Base-by-base conservation (phyloP, 2,329 filamentous ascomycete genomes). In the Sporothrix protearum region DNA sequence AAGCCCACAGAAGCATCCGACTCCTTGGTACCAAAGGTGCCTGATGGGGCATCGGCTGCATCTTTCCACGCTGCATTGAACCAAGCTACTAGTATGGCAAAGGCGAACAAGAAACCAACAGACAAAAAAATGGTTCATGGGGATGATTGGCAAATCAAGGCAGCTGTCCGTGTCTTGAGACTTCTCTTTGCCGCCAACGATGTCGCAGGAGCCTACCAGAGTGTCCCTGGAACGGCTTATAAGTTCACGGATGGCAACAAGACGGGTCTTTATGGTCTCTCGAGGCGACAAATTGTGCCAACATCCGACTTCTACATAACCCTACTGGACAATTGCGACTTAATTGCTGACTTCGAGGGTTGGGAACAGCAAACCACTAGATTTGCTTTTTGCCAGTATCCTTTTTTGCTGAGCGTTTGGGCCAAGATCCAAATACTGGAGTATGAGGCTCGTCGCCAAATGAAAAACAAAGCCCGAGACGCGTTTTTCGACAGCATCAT, bases 401-500 rank as follows among this genome's bases (percentile, higher is more conserved):
- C 94, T 0, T 96, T 97, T 77, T 90, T 97, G 75, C 84, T 97
- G 53, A 97, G 93, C 73, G 94, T 97, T 75, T 94, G 93, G 84
- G 91, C 94, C 36, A 97, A 97, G 80, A 97, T 96, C 72, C 91
- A 91, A 75, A 95, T 97, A 63, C 84, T 97, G 76, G 93, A 97
- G 77, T 88, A 96, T 77, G 94, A 97, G 80, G 92, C 93, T 8
- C 88, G 90, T 74, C 88, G 94, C 8, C 93, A 97, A 80, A 97
- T 97, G 94, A 90, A 93, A 77, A 89, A 88, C 74, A 95, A 93
- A 79, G 94, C 94, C 10, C 87, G 94, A 67, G 92, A 97, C 78
- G 93, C 94, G 2, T 97, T 97, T 79, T 96, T 97, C 77, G 91
- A 94, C 79, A 95, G 91, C 78, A 94, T 97, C 75, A 86, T 96